A percentile compares a stretch with the other conserved stretches of the same genome.
These are phyloP conservation scores for Penicillium paxilli DNA, from an alignment of 495 filamentous ascomycete species.

Conservation along the genomic window DNA sequence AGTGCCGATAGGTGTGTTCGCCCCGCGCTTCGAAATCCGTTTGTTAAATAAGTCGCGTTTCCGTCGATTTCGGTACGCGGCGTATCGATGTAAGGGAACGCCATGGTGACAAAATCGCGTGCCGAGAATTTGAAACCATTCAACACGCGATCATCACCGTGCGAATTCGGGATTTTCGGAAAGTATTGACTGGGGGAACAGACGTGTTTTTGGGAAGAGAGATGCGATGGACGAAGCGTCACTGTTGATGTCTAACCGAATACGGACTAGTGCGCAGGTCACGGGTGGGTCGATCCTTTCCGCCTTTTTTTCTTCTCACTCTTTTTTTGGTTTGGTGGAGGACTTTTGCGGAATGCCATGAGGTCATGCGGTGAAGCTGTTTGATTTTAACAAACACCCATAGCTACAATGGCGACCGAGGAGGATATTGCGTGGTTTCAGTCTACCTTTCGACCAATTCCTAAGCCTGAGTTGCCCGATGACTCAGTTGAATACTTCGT, in stretches of 20 bases:
- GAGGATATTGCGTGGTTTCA: conserved; percentile 52
- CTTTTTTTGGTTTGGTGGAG: conserved; percentile 25
- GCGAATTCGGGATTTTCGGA: conserved; percentile 1
- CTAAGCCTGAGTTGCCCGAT: conserved; percentile 72
- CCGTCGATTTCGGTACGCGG: conserved; percentile 73
- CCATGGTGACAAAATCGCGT: conserved; percentile 34
- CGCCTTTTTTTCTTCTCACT: no score
- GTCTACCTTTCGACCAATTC: conserved; percentile 56
- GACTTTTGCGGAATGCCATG: conserved; percentile 30
- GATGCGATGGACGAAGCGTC: conserved; percentile 14
- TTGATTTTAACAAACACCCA: conserved; percentile 20
- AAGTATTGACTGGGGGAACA: conserved; percentile 17
- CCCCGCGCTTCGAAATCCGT: conserved; percentile 49
- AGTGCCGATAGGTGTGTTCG: conserved; percentile 60
- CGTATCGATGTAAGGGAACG: conserved; percentile 66
- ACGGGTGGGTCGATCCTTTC: conserved; percentile 24
- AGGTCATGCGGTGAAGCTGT: conserved; percentile 31
- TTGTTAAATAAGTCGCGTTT: conserved; percentile 75
- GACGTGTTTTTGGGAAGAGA: conserved; percentile 44
- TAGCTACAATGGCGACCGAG: conserved; percentile 46
- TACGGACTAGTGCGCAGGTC: conserved; percentile 29
- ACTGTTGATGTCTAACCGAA: conserved; percentile 48
- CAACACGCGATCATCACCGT: conserved; percentile 34
- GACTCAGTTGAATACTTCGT: conserved; percentile 87
- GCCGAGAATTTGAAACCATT: conserved; percentile 14